A percentile compares a stretch with the other conserved stretches of the same genome.
Conservation (phyloP, 352 stramenopile genomes). For the Elongisporangium undulatum region DNA sequence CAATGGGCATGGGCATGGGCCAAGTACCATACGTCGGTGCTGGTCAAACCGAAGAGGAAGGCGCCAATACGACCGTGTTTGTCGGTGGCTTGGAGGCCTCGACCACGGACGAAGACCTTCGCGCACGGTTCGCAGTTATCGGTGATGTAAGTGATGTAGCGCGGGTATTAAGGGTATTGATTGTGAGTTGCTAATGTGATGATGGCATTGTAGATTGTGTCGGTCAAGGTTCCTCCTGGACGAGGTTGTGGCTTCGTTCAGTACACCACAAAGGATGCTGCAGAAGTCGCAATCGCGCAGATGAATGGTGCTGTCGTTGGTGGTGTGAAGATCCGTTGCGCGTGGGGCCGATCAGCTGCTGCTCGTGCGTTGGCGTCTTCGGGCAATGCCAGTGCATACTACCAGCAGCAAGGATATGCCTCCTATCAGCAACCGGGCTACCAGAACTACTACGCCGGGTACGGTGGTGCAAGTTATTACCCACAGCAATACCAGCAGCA, state of each 20-base stretch:
- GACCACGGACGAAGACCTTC: constrained; percentile 82
- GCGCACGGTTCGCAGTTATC: constrained; percentile 67
- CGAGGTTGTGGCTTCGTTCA: constrained; percentile 90
- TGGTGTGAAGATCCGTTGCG: constrained; percentile 81
- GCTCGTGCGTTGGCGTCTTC: constrained; percentile 25
- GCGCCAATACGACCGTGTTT: constrained; percentile 90
- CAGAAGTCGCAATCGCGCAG: constrained; percentile 83
- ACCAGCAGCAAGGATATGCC: constrained; percentile 35
- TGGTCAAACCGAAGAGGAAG: constrained; percentile 42
- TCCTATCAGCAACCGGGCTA: constrained; percentile 35
- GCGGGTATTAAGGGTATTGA: constrained; percentile 56
- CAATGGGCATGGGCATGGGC: constrained; percentile 18
- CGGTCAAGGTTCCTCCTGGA: constrained; percentile 83
- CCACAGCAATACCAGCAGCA: constrained; percentile 35
- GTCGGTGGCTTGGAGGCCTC: constrained; percentile 83
- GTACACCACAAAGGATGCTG: constrained; percentile 76
- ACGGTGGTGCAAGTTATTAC: constrained; percentile 50
- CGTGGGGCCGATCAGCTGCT: constrained; percentile 81
- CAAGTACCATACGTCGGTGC: constrained; percentile 1
- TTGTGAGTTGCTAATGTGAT: constrained; percentile 24
- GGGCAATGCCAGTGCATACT: constrained; percentile 35
- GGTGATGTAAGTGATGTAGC: constrained; percentile 60
- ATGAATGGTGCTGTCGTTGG: constrained; percentile 85
- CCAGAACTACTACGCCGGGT: constrained; percentile 52
- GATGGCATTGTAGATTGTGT: constrained; percentile 40